Evolutionary conservation across 495 filamentous ascomycete genomes (phyloP), one percentile per base, ranked within the genome.

Genomic region (Cairneyella variabilis): DNA sequence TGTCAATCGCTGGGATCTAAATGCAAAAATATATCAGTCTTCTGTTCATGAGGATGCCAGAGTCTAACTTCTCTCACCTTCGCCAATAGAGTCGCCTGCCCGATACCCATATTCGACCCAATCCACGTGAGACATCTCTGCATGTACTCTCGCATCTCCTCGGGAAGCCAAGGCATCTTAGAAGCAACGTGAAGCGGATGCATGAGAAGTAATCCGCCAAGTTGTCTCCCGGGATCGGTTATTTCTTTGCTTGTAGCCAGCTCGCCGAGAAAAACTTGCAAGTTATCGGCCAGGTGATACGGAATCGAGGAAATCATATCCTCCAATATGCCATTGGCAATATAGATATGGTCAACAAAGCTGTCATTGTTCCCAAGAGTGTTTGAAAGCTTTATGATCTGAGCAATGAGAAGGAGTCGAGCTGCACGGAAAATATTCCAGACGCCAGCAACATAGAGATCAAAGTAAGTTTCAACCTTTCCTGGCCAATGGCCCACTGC

Each of bases 291-390:
- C 18, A 69, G 34, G 47, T 65, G 63, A 32, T 63, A 69, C 5
- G 68, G 66, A 41, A 71, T 63, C 1, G 68, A 69, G 12, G 68
- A 54, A 14, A 65, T 42, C 20, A 68, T 62, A 14, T 65, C 64
- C 8, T 61, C 48, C 10, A 63, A 36, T 14, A 63, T 53, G 17
- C 9, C 10, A 12, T 59, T 46, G 2, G 53, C 53, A 16, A n/a
- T 50, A n/a, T 11, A 2, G 12, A 48, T 40, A 21, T 48, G 20
- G 9, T 55, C 32, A 11, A 4, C 22, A 30, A 6, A 47, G 22
- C 16, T 41, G 17, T 25, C 20, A n/a, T 25, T 26, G 3, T 56
- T 36, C 11, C 11, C n/a, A 14, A 43, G 9, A 22, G 3, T 21
- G 10, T 21, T 17, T 3, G 45, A 56, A 18, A 49, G 17, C 17